phyloP scores from a whole-genome alignment of 257 asterid genomes.

The Coffea canephora region DNA sequence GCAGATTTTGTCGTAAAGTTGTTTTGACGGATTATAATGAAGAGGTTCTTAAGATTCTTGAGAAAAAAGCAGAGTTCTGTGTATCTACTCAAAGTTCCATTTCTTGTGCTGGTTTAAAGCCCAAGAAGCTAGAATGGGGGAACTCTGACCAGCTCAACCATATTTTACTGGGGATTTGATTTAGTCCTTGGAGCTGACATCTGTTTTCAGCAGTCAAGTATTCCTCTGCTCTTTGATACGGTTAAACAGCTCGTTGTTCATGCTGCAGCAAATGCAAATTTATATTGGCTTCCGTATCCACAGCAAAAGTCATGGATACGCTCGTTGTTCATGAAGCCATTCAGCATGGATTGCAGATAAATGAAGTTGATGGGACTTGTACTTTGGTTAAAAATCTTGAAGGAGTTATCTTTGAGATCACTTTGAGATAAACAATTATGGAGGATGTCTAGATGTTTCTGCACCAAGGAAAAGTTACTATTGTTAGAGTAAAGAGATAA shows the following conservation, averaged over 20 bases:
- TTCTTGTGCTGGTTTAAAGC: constrained; percentile 41
- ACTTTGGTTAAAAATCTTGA: constrained; percentile 49
- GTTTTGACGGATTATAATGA: constrained; percentile 87
- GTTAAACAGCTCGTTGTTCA: constrained; percentile 60
- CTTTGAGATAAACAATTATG: constrained; percentile 22
- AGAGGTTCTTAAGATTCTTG: constrained; percentile 90
- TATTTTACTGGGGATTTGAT: constrained; percentile 77
- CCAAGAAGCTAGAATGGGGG: constrained; percentile 93
- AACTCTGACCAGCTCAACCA: constrained; percentile 58
- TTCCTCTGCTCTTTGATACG: constrained; percentile 76
- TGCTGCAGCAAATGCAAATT: constrained; percentile 53
- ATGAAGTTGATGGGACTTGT: constrained; percentile 74
- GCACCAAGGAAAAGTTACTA: background rate
- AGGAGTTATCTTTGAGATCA: constrained; percentile 76
- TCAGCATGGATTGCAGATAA: constrained; percentile 57
- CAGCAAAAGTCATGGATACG: constrained; percentile 76
- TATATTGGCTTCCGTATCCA: constrained; percentile 76
- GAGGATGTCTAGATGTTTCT: background rate
- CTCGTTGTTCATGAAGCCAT: constrained; percentile 70
- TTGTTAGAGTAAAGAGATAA: too few species aligned
- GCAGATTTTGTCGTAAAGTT: constrained; percentile 74
- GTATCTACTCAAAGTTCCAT: constrained; percentile 33
- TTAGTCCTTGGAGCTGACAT: constrained; percentile 96
- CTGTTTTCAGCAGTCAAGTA: constrained; percentile 85
- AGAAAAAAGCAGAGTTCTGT: constrained; percentile 63